phyloP scores from a whole-genome alignment of 2,329 filamentous ascomycete genomes.

The Paraconiothyrium sp. region DNA sequence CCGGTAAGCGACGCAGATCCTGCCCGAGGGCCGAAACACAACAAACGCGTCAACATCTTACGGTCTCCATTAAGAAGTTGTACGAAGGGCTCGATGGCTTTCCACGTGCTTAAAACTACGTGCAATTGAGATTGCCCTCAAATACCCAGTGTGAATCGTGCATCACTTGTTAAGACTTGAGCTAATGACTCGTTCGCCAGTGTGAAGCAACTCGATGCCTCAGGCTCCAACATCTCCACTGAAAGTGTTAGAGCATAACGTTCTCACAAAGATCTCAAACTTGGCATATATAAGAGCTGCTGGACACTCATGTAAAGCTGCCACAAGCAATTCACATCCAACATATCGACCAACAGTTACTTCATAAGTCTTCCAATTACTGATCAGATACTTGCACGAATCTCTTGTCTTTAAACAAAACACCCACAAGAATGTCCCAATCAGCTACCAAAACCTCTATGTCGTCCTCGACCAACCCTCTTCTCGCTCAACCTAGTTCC shows the following conservation, averaged over 20 bases:
- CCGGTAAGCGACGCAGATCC: not conserved
- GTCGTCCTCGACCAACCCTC: conserved; percentile 22
- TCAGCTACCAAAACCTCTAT: conserved; percentile 13
- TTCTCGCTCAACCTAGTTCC: conserved; percentile 26
- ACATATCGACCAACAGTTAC: not conserved
- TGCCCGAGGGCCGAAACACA: not conserved
- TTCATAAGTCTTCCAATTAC: no score
- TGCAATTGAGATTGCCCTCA: not conserved
- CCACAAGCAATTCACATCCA: not conserved
- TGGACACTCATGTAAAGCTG: not conserved
- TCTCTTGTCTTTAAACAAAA: not conserved
- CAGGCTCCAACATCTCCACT: not conserved
- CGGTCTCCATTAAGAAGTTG: not conserved
- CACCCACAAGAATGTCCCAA: not conserved
- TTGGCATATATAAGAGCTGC: not conserved
- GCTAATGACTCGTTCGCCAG: not conserved
- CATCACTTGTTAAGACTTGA: not conserved
- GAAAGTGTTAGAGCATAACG: not conserved
- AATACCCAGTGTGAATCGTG: not conserved
- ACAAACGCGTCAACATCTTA: not conserved
- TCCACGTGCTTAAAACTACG: not conserved
- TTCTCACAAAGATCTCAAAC: not conserved
- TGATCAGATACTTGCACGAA: not conserved
- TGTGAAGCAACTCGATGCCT: not conserved
- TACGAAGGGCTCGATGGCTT: not conserved